phyloP scores from a whole-genome alignment of 208 protist species.

The Phytomonas serpens region DNA sequence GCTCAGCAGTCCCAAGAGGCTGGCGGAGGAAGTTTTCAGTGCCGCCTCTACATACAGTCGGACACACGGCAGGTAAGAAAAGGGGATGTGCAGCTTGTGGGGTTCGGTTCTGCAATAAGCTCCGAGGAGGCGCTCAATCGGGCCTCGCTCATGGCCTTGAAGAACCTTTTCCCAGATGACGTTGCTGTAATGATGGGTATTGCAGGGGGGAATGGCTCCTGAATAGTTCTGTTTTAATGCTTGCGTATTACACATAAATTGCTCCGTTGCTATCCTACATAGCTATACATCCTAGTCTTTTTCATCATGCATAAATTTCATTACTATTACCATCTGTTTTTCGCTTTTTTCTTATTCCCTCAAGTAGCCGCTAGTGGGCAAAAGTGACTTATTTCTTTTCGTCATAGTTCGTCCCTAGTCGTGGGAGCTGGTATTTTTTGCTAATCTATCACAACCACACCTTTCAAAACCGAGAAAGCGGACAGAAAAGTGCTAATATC shows the following conservation, averaged over 20 bases:
- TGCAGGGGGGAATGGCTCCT: constrained; percentile 15
- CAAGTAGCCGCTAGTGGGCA: not conserved
- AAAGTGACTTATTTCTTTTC: not conserved
- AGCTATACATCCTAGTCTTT: constrained; percentile 6
- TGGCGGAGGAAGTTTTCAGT: constrained; percentile 38
- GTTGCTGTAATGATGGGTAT: constrained; percentile 9
- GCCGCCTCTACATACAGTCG: constrained; percentile 61
- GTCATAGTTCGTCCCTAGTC: not conserved
- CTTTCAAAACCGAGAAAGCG: not conserved
- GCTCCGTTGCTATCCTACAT: constrained; percentile 7
- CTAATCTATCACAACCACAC: not conserved
- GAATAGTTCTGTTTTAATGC: constrained; percentile 6
- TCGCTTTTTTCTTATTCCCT: constrained; percentile 13
- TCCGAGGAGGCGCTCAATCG: constrained; percentile 42
- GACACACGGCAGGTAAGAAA: constrained; percentile 28
- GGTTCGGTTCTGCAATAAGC: constrained; percentile 33
- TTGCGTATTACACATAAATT: constrained; percentile 2
- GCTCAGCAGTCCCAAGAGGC: constrained; percentile 35
- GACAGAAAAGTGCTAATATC: not conserved
- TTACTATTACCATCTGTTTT: constrained; percentile 11
- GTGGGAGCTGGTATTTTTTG: not conserved
- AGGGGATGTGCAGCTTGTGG: constrained; percentile 63
- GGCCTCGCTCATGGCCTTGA: constrained; percentile 42
- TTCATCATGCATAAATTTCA: constrained; percentile 2
- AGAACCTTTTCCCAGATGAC: constrained; percentile 27